phyloP scores from a whole-genome alignment of 345 rosid species.

The Stellera chamaejasme region DNA sequence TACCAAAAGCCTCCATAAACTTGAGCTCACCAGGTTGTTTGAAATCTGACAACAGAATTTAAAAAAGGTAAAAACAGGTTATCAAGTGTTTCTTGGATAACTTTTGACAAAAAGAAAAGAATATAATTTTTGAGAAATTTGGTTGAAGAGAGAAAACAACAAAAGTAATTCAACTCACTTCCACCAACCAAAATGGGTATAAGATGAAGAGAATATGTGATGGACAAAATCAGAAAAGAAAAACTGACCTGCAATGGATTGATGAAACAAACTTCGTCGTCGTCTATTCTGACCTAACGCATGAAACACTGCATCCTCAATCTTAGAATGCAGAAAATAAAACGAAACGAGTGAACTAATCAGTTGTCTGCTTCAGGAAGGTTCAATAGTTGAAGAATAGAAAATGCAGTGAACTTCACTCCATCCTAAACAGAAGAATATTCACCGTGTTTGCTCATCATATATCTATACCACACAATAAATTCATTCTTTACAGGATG shows the following conservation, averaged over 20 bases:
- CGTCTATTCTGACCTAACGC: conserved; percentile 55
- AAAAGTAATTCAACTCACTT: not conserved
- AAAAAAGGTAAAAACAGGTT: conserved; percentile 2
- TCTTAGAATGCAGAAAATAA: conserved; percentile 28
- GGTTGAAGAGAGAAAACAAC: not conserved
- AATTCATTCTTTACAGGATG: too few species aligned
- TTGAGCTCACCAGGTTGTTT: conserved; percentile 53
- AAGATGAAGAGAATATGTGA: not conserved
- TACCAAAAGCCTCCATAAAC: conserved; percentile 74
- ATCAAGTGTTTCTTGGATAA: conserved; percentile 4
- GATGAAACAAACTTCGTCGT: conserved; percentile 38
- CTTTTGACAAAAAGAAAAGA: not conserved
- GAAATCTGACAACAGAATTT: conserved; percentile 39
- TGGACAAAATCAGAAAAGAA: not conserved
- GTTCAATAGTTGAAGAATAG: too few species aligned
- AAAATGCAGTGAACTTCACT: too few species aligned
- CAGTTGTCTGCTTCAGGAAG: too few species aligned
- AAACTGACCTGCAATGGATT: conserved; percentile 39
- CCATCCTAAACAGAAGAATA: too few species aligned
- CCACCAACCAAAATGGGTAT: not conserved
- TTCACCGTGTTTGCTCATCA: too few species aligned
- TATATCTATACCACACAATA: too few species aligned
- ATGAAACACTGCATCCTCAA: conserved; percentile 85
- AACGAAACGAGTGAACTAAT: not conserved
- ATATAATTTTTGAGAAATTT: not conserved